Evolutionary conservation across 352 stramenopile genomes (phyloP), one percentile per base, ranked within the genome.

Genomic region (Phytophthora megakarya): DNA sequence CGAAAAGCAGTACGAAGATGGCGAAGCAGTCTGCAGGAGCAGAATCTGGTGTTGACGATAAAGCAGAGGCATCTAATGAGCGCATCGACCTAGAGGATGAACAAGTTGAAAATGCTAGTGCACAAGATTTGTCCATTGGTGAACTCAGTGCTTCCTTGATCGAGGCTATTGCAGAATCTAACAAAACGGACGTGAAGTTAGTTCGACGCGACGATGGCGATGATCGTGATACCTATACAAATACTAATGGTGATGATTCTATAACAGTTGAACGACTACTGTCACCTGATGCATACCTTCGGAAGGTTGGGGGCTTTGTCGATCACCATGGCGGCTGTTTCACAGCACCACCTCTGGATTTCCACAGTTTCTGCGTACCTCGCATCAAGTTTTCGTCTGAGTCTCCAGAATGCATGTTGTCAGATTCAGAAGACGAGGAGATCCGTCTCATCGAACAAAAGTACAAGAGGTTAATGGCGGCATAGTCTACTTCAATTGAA

Each of bases 401-500:
- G 26, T 43, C 58, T 16, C 37, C 63, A 0, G 65, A 63, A 38
- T 75, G 58, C 35, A 55, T 44, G 19, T 32, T 73, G 43, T 88
- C 76, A 5, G 84, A 93, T 60, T 92, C 84, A 19, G 84, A 93
- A 39, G 84, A 93, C 23, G 84, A 92, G 39, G 84, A 93, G 53
- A 75, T 92, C 25, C 72, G 78, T 8, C 75, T 80, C 56, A 93
- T 93, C 35, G 82, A 92, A 61, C 73, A 85, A 26, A 93, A 93
- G 48, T 93, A 93, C 61, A 79, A 76, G 49, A 65, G 61, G 22
- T 57, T 86, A 25, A 70, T 88, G 54, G 58, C 61, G 38, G 58
- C 61, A 13, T 81, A 55, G 78, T n/a, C n/a, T n/a, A n/a, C 47
- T 32, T 42, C 42, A 22, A 32, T 37, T 44, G 21, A 55, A 64